These are phyloP conservation scores for Fraxinus xanthoxyloides DNA, from an alignment of 305 asterid species.

Conservation along the genomic window DNA sequence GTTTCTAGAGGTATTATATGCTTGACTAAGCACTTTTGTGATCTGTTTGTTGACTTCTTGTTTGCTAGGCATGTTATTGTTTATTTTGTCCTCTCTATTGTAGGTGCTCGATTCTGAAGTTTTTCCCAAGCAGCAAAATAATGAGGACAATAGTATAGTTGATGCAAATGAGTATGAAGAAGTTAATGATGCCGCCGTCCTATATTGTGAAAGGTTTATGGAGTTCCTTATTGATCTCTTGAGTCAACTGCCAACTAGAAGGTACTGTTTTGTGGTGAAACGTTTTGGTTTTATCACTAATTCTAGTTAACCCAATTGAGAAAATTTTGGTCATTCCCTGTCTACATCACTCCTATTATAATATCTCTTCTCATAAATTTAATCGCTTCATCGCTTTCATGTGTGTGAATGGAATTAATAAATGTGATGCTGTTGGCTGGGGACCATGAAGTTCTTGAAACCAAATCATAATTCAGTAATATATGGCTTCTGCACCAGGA, in stretches of 20 bases:
- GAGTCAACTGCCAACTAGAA: constrained; percentile 97
- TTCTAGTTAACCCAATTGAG: not conserved
- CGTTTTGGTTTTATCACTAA: not conserved
- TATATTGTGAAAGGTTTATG: constrained; percentile 95
- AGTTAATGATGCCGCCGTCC: constrained; percentile 67
- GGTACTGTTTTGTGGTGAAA: constrained; percentile 41
- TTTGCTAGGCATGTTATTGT: constrained; percentile 30
- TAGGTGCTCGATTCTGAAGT: constrained; percentile 89
- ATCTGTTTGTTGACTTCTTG: constrained; percentile 6
- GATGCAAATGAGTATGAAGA: constrained; percentile 37
- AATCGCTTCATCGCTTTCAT: not conserved
- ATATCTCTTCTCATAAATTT: not conserved
- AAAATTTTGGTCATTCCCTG: constrained; percentile 6
- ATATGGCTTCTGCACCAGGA: constrained; percentile 1
- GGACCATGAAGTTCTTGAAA: not conserved
- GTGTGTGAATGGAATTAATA: constrained; percentile 15
- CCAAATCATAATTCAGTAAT: not conserved
- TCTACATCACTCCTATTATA: not conserved
- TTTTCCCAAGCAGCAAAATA: constrained; percentile 40
- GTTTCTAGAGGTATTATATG: constrained; percentile 66
- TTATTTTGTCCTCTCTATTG: constrained; percentile 24
- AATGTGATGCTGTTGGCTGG: not conserved
- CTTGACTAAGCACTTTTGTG: not conserved
- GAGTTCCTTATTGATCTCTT: constrained; percentile 96
- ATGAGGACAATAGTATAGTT: constrained; percentile 35